These are phyloP conservation scores for Yamadazyma atlantica DNA, from an alignment of 1,139 yeast species.

Conservation along the genomic window DNA sequence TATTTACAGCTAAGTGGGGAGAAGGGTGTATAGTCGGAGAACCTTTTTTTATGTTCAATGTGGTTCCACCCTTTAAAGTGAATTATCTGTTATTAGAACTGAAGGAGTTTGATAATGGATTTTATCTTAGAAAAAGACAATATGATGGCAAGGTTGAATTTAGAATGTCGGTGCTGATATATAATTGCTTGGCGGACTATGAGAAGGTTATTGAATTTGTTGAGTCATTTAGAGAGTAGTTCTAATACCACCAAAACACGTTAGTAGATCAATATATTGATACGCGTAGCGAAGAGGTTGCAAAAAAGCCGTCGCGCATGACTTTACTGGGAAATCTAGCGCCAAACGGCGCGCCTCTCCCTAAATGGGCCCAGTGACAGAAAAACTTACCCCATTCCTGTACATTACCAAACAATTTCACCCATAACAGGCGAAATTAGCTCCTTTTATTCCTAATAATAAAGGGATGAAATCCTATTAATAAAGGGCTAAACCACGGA, in stretches of 20 bases:
- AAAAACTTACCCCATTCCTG: too few species aligned
- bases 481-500: too few species aligned
- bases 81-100: not conserved
- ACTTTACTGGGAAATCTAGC: too few species aligned
- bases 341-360: too few species aligned
- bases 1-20: not conserved
- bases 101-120: not conserved
- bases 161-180: not conserved
- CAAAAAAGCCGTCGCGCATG: too few species aligned
- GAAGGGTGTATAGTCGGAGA: not conserved
- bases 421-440: too few species aligned
- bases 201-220: not conserved
- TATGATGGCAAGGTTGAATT: not conserved
- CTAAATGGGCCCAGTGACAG: too few species aligned
- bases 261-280: too few species aligned
- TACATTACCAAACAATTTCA: too few species aligned
- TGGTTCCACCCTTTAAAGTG: not conserved
- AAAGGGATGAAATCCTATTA: too few species aligned
- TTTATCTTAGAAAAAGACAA: not conserved
- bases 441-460: too few species aligned
- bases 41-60: not conserved
- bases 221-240: not conserved
- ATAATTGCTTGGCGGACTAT: constrained; percentile 1
- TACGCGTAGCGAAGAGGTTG: not conserved
- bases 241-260: too few species aligned